Conservation (phyloP, 1,139 yeast species). For the Debaryomyces subglobosus region DNA sequence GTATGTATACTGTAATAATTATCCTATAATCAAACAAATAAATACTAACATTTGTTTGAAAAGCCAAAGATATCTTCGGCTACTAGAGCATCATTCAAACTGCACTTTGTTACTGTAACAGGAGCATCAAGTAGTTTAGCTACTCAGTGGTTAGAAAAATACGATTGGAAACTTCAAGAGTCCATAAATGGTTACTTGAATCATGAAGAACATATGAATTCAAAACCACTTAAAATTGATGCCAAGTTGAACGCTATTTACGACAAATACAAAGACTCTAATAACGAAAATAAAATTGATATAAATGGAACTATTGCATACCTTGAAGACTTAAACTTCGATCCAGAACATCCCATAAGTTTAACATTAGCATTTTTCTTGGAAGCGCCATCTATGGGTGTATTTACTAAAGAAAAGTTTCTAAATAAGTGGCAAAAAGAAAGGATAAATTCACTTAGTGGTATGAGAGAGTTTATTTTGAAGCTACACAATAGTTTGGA, state of each 20-base stretch:
- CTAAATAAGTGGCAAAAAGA: conserved; percentile 56
- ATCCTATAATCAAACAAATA: neutral
- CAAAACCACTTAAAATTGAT: conserved; percentile 13
- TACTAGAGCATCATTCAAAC: conserved; percentile 18
- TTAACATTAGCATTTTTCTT: conserved; percentile 72
- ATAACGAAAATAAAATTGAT: conserved; percentile 43
- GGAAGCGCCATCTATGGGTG: conserved; percentile 67
- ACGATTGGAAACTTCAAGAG: conserved; percentile 29
- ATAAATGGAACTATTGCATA: conserved; percentile 77
- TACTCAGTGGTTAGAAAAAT: conserved; percentile 26
- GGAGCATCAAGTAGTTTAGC: conserved; percentile 31
- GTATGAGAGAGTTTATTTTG: conserved; percentile 53
- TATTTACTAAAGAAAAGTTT: conserved; percentile 53
- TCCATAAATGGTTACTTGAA: conserved; percentile 34
- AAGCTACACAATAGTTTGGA: conserved; percentile 33
- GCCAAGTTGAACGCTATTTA: conserved; percentile 27
- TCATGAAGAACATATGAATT: conserved; percentile 5
- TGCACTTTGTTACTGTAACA: conserved; percentile 37
- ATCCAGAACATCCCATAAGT: conserved; percentile 73
- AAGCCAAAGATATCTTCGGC: conserved; percentile 9
- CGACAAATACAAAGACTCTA: conserved; percentile 34
- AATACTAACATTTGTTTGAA: conserved; percentile 14
- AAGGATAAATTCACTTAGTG: conserved; percentile 38
- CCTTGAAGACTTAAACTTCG: conserved; percentile 64
- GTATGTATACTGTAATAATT: conserved; percentile 8